phyloP scores from a whole-genome alignment of 768 basidiomycete species.

The Lyophyllum shimeji region DNA sequence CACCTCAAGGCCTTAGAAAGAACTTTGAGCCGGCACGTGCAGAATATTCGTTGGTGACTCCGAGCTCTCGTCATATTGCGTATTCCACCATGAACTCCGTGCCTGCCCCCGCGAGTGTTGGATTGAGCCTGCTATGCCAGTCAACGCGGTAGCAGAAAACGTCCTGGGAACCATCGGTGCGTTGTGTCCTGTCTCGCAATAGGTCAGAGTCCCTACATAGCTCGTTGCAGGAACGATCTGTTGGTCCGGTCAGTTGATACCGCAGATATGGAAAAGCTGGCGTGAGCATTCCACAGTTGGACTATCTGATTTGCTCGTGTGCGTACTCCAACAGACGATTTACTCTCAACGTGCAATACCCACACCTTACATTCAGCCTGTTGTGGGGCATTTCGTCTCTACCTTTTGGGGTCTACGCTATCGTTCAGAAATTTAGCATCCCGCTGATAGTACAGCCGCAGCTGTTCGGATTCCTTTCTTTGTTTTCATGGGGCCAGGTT shows the following conservation, averaged over 20 bases:
- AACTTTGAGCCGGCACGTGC: too few species aligned
- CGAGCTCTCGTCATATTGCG: too few species aligned
- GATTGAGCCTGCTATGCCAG: constrained; percentile 32
- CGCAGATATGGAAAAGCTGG: constrained; percentile 75
- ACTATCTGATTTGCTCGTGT: constrained; percentile 69
- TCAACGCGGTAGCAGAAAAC: constrained; percentile 59
- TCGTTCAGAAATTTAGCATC: constrained; percentile 66
- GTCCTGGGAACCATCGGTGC: constrained; percentile 67
- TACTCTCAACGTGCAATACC: not conserved
- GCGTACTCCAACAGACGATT: constrained; percentile 16
- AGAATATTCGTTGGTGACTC: too few species aligned
- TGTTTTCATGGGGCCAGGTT: constrained; percentile 70
- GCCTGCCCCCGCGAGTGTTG: not conserved
- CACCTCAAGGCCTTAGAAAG: too few species aligned
- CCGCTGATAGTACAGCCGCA: constrained; percentile 73
- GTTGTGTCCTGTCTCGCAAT: constrained; percentile 10
- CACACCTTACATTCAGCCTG: constrained; percentile 33
- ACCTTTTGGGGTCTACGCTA: constrained; percentile 67
- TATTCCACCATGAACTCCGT: too few species aligned
- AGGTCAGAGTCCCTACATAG: too few species aligned
- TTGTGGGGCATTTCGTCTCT: constrained; percentile 61
- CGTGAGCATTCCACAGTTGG: constrained; percentile 66
- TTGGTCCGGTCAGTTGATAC: constrained; percentile 68
- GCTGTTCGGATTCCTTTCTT: constrained; percentile 56
- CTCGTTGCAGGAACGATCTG: constrained; percentile 51